These are phyloP conservation scores for Pseudonitzschia pungens DNA, from an alignment of 108 stramenopile genomes.

Conservation along the genomic window DNA sequence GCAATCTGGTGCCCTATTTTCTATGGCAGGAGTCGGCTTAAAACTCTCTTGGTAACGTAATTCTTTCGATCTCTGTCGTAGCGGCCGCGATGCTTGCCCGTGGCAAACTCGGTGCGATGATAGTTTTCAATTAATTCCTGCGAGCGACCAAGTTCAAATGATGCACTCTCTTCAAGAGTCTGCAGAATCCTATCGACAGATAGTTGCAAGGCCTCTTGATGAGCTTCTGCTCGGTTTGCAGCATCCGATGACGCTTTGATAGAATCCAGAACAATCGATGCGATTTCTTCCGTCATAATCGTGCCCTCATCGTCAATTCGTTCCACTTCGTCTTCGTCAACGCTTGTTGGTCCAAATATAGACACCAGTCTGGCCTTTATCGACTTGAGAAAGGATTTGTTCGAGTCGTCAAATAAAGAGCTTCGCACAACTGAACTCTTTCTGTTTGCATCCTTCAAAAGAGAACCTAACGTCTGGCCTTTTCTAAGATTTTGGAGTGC, in stretches of 20 bases:
- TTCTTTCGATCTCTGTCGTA: constrained; percentile 32
- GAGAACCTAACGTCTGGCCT: constrained; percentile 4
- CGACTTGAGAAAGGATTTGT: constrained; percentile 10
- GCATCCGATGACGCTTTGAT: constrained; percentile 18
- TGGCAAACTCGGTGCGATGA: constrained; percentile 42
- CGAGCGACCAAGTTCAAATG: constrained; percentile 48
- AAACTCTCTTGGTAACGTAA: constrained; percentile 33
- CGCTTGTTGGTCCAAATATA: constrained; percentile 11
- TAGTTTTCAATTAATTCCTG: constrained; percentile 45
- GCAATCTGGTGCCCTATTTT: neutral
- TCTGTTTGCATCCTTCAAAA: constrained; percentile 20
- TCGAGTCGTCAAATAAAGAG: constrained; percentile 18
- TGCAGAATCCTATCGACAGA: constrained; percentile 20
- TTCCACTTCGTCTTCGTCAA: neutral
- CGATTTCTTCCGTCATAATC: constrained; percentile 19
- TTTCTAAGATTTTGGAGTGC: constrained; percentile 1
- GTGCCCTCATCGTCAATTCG: constrained; percentile 17
- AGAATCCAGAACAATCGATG: constrained; percentile 22
- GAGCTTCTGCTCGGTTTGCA: neutral
- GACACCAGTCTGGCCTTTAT: constrained; percentile 24
- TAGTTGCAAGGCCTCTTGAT: constrained; percentile 13
- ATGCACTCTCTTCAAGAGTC: constrained; percentile 16
- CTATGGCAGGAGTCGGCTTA: constrained; percentile 33
- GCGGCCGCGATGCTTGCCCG: constrained; percentile 26
- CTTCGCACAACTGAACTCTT: constrained; percentile 12